phyloP scores from a whole-genome alignment of 2,329 filamentous ascomycete genomes.

The Exophiala spinifera region DNA sequence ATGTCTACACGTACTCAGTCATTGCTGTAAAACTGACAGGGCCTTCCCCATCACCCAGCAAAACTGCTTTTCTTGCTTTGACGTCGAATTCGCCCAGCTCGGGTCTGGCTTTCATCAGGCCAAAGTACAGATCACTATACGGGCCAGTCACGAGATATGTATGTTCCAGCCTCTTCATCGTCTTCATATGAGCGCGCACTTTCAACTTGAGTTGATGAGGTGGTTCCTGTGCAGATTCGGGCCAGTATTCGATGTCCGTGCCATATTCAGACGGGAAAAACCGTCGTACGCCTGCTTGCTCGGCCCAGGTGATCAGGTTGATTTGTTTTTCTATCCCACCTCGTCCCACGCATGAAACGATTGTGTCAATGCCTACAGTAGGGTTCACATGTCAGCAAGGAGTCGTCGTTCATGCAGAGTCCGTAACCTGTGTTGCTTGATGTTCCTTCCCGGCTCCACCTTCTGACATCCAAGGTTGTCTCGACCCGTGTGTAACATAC shows the following conservation, averaged over 20 bases:
- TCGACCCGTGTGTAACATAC: slow-evolving; percentile 29
- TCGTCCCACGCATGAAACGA: slow-evolving; percentile 64
- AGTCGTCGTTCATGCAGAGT: not conserved
- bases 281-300: slow-evolving; percentile 55
- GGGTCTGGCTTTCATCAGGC: slow-evolving; percentile 37
- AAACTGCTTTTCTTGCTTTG: slow-evolving; percentile 53
- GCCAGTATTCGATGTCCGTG: slow-evolving; percentile 62
- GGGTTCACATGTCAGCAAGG: not conserved
- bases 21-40: slow-evolving; percentile 67
- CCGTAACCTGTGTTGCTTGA: not conserved
- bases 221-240: slow-evolving; percentile 57
- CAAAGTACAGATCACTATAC: slow-evolving; percentile 63
- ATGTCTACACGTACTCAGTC: slow-evolving; percentile 53
- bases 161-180: slow-evolving; percentile 51
- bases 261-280: slow-evolving; percentile 69
- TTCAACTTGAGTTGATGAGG: slow-evolving; percentile 69
- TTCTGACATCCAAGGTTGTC: not conserved
- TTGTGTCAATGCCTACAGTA: slow-evolving; percentile 54
- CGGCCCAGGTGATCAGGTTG: slow-evolving; percentile 59
- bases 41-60: slow-evolving; percentile 62
- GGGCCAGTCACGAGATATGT: slow-evolving; percentile 70
- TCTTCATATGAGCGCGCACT: slow-evolving; percentile 59
- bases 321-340: slow-evolving; percentile 61
- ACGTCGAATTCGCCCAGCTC: slow-evolving; percentile 58
- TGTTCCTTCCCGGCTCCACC: not conserved